Percentiles rank a stretch among this genome's conserved stretches.
Conservation (phyloP, 352 stramenopile genomes). For the Globisporangium parvum region DNA sequence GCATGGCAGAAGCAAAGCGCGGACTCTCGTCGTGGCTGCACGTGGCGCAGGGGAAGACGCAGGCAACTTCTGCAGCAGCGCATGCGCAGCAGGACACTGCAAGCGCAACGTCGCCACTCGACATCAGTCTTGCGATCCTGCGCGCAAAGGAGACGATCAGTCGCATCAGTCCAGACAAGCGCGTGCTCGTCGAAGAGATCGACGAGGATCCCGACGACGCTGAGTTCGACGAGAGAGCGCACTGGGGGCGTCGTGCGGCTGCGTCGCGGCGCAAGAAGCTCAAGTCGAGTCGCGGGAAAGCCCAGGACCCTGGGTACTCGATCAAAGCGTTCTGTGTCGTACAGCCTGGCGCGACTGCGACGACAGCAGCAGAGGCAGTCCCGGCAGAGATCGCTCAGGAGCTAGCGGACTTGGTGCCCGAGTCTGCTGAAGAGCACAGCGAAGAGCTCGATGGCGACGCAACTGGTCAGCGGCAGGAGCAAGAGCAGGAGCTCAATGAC, state of each 20-base stretch:
- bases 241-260: slow-evolving; percentile 46
- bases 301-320: slow-evolving; percentile 32
- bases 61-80: background rate
- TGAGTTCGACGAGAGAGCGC: slow-evolving; percentile 65
- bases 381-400: background rate
- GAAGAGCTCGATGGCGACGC: slow-evolving; percentile 1
- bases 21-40: slow-evolving; percentile 38
- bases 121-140: slow-evolving; percentile 35
- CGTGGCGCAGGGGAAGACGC: background rate
- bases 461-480: background rate
- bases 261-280: slow-evolving; percentile 15
- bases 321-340: slow-evolving; percentile 59
- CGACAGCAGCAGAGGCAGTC: background rate
- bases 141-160: slow-evolving; percentile 35
- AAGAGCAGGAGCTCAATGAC: background rate
- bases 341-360: background rate
- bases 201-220: slow-evolving; percentile 66
- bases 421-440: slow-evolving; percentile 3
- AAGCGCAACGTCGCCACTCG: slow-evolving; percentile 25
- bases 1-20: slow-evolving; percentile 24
- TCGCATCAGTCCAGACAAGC: slow-evolving; percentile 48
- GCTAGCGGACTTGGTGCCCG: background rate
- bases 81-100: background rate
- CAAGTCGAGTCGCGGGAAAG: slow-evolving; percentile 25
- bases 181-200: slow-evolving; percentile 52